Conservation (phyloP, 805 yeast genomes). For the Yamadazyma kitorensis region DNA sequence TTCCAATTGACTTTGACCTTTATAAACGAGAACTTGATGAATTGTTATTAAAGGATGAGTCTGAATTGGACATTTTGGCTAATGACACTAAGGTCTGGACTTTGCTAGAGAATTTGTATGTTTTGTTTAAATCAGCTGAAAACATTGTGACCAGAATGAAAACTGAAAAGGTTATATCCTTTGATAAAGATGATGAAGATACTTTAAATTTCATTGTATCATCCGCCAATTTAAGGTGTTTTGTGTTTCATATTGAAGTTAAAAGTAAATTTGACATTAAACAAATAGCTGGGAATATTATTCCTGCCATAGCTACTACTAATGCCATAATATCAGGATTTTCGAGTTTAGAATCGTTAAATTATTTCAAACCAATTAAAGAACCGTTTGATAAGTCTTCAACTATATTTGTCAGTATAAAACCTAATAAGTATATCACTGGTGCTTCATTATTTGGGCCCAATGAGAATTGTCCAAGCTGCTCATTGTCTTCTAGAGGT, state of each 20-base stretch:
- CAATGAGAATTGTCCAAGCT: slow-evolving; percentile 69
- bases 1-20: slow-evolving; percentile 46
- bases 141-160: slow-evolving; percentile 51
- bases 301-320: slow-evolving; percentile 98
- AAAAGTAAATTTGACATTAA: slow-evolving; percentile 84
- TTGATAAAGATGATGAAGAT: slow-evolving; percentile 95
- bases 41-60: slow-evolving; percentile 2
- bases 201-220: slow-evolving; percentile 86
- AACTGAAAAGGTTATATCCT: slow-evolving; percentile 45
- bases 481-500: slow-evolving; percentile 54
- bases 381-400: slow-evolving; percentile 17
- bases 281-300: slow-evolving; percentile 95
- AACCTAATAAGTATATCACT: slow-evolving; percentile 62
- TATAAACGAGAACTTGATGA: slow-evolving; percentile 10
- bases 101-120: slow-evolving; percentile 57
- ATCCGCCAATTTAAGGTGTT: slow-evolving; percentile 75
- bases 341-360: slow-evolving; percentile 70
- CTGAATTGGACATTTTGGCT: slow-evolving; percentile 21
- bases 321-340: slow-evolving; percentile 94
- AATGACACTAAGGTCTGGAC: slow-evolving; percentile 56
- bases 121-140: slow-evolving; percentile 49
- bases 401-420: slow-evolving; percentile 38
- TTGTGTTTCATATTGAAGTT: slow-evolving; percentile 63
- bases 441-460: slow-evolving; percentile 61
- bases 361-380: slow-evolving; percentile 32